These are phyloP conservation scores for Linanthus parryae DNA, from an alignment of 148 eudicot genomes.

Conservation along the genomic window DNA sequence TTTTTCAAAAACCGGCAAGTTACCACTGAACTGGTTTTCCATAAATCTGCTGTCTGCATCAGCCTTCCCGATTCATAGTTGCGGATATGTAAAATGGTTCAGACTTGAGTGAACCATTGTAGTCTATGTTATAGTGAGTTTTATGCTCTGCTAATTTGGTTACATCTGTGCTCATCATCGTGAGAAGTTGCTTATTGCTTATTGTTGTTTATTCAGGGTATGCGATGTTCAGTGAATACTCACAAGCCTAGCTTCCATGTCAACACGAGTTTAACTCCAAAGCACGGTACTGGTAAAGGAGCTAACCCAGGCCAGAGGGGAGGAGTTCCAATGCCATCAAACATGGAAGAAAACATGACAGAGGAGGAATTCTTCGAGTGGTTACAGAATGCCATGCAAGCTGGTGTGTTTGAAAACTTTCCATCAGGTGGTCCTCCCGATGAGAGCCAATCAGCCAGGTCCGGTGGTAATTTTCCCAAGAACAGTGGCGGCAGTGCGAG, in stretches of 20 bases:
- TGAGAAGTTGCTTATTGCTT: background rate
- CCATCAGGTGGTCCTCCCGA: conserved; percentile 24
- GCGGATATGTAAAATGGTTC: too few species aligned
- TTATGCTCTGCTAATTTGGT: too few species aligned
- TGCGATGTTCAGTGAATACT: conserved; percentile 85
- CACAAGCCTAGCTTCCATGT: conserved; percentile 96
- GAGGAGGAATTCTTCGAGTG: conserved; percentile 89
- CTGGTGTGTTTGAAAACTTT: conserved; percentile 67
- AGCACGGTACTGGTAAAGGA: conserved; percentile 49
- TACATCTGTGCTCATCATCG: too few species aligned
- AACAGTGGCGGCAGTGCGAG: conserved; percentile 12
- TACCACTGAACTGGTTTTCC: too few species aligned
- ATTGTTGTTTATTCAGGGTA: conserved; percentile 50
- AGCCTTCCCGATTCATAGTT: too few species aligned
- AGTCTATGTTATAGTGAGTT: too few species aligned
- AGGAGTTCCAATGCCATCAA: conserved; percentile 35
- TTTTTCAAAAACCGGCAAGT: too few species aligned
- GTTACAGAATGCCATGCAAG: conserved; percentile 73
- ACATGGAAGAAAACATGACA: conserved; percentile 67
- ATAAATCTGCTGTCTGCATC: too few species aligned
- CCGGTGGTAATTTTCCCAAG: conserved; percentile 22
- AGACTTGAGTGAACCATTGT: too few species aligned
- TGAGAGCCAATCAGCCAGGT: conserved; percentile 28
- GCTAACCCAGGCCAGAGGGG: conserved; percentile 43
- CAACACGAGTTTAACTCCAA: conserved; percentile 61